phyloP scores from a whole-genome alignment of 495 filamentous ascomycete species.

The Lepraria neglecta region DNA sequence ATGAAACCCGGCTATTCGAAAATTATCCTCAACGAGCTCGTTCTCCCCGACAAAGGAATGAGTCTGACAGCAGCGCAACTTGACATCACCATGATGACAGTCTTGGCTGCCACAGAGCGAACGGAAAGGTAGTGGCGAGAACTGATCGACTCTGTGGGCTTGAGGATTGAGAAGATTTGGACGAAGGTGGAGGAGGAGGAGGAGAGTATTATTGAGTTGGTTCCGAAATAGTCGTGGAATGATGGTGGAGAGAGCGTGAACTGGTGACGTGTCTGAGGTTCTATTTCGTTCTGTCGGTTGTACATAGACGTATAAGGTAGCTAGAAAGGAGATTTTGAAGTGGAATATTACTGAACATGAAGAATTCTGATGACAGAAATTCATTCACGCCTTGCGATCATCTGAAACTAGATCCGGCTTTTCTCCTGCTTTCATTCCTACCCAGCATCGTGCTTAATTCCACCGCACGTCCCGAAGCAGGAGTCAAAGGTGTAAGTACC shows the following conservation, averaged over 20 bases:
- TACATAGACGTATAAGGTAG: too few relatives aligned
- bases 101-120: slow-evolving; percentile 36
- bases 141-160: slow-evolving; percentile 34
- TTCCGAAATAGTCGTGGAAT: slow-evolving; percentile 4
- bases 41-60: slow-evolving; percentile 32
- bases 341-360: too few relatives aligned
- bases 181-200: slow-evolving; percentile 32
- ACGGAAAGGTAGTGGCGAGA: slow-evolving; percentile 39
- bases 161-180: slow-evolving; percentile 33
- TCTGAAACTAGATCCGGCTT: too few relatives aligned
- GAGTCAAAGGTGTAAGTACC: too few relatives aligned
- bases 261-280: background rate
- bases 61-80: slow-evolving; percentile 20
- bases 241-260: background rate
- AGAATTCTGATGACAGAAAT: too few relatives aligned
- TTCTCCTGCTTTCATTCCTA: too few relatives aligned
- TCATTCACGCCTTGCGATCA: too few relatives aligned
- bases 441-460: too few relatives aligned
- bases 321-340: too few relatives aligned
- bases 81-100: slow-evolving; percentile 40
- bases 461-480: too few relatives aligned
- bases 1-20: slow-evolving; percentile 41
- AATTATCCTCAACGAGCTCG: slow-evolving; percentile 44
- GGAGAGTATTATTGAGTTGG: slow-evolving; percentile 43
- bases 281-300: background rate